Conservation (phyloP, 129 eudicot genomes). For the Helianthus annuus region HanXRQr2.0-SUNRISE NC_035433.2:104737169-104737668, state of each 20-base stretch:
- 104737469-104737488: constrained; percentile 39
- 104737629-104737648: no score
- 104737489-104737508: constrained; percentile 35
- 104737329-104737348: constrained; percentile 44
- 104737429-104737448: constrained; percentile 16
- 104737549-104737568: no score
- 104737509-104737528: constrained; percentile 21
- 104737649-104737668: no score
- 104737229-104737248: constrained; percentile 20
- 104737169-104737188: no score
- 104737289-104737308: neutral
- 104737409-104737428: neutral
- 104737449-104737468: constrained; percentile 24
- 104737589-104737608: no score
- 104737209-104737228: constrained; percentile 5
- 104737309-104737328: constrained; percentile 35
- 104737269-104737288: neutral
- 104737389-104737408: constrained; percentile 34
- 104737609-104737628: no score
- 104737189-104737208: no score
- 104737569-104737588: no score
- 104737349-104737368: constrained; percentile 35
- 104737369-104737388: constrained; percentile 32
- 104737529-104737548: constrained; percentile 21
- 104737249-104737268: neutral